Base-by-base conservation (phyloP, 2,329 filamentous ascomycete genomes). In the Botryotinia globosa region DNA sequence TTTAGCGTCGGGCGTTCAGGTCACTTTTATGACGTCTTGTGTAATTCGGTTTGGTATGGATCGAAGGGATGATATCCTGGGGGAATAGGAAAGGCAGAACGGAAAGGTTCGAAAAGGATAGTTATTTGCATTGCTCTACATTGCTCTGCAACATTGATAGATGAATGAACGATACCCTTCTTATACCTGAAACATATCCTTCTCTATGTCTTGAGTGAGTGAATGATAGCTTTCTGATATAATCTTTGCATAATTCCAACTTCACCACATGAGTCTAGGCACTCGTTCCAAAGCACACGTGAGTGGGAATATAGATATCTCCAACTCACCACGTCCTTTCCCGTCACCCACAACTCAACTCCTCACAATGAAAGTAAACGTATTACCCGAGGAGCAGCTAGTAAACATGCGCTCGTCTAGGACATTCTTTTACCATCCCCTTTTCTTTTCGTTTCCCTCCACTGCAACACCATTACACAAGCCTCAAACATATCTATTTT, bases 1-100 rank as follows among this genome's bases (percentile, higher is more conserved):
- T 72, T 72, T 72, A 72, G 71, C 71, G 71, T 72, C 71, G 42
- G 71, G 71, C 64, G 71, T 72, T 69, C 45, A 39, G 69, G 69
- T 58, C 45, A 16, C 63, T 58, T 71, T 45, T 29, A 54, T 51
- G 25, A 51, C 25, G 37, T 67, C 58, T 54, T 67, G 29, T 67
- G 62, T 67, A 67, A 72, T 72, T 34, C 44, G 34, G n/a, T 18
- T 42, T 9, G 65, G 25, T 39, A 37, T n/a, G 48, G 39, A 56
- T 62, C 20, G 65, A 59, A 62, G 44, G 59, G 39, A 16, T 34
- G 56, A 61, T 61, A 62, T 42, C n/a, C 51, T 56, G n/a, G 51
- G 37, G 25, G 34, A 37, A 42, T 32, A 9, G 48, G 51, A 42
- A 56, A n/a, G 37, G 29, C 14, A 48, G 32, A n/a, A 64, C n/a